These are phyloP conservation scores for Kwoniella newhampshirensis DNA, from an alignment of 768 basidiomycete species.

Conservation along the genomic window DNA sequence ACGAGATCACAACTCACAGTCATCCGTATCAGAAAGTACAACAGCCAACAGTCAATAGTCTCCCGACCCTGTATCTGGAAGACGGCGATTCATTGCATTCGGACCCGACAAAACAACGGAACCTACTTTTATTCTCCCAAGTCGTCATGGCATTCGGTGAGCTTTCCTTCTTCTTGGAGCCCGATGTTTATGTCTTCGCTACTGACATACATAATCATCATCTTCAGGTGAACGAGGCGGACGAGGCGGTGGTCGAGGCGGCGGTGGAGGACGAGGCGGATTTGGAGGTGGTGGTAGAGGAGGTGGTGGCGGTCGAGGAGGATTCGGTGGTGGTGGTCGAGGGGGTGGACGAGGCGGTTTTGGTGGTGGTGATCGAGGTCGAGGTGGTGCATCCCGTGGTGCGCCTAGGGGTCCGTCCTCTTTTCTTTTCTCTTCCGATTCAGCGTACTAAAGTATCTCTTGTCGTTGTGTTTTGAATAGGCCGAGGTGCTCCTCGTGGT, in stretches of 20 bases:
- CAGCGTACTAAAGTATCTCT: not conserved
- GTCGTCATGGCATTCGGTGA: conserved; percentile 49
- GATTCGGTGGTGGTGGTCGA: conserved; percentile 27
- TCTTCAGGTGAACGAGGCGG: conserved; percentile 29
- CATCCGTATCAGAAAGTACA: too few relatives aligned
- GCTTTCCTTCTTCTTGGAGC: conserved; percentile 12
- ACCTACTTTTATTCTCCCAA: not conserved
- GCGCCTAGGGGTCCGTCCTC: conserved; percentile 15
- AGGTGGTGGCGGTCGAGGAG: conserved; percentile 34
- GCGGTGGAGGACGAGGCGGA: conserved; percentile 36
- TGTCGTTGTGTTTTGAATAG: conserved; percentile 6
- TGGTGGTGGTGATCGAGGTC: conserved; percentile 14
- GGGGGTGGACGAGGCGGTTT: conserved; percentile 29
- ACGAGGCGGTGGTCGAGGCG: conserved; percentile 28
- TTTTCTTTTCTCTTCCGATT: not conserved
- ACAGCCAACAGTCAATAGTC: too few relatives aligned
- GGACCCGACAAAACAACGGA: not conserved
- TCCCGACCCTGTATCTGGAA: too few relatives aligned
- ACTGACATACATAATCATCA: not conserved
- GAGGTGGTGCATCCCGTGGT: conserved; percentile 59
- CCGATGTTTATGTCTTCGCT: too few relatives aligned
- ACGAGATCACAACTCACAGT: too few relatives aligned
- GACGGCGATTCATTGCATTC: not conserved
- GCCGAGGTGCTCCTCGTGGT: conserved; percentile 46
- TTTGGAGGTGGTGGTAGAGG: conserved; percentile 33